Conservation (phyloP, 805 yeast genomes). For the Metschnikowia anglica region DNA sequence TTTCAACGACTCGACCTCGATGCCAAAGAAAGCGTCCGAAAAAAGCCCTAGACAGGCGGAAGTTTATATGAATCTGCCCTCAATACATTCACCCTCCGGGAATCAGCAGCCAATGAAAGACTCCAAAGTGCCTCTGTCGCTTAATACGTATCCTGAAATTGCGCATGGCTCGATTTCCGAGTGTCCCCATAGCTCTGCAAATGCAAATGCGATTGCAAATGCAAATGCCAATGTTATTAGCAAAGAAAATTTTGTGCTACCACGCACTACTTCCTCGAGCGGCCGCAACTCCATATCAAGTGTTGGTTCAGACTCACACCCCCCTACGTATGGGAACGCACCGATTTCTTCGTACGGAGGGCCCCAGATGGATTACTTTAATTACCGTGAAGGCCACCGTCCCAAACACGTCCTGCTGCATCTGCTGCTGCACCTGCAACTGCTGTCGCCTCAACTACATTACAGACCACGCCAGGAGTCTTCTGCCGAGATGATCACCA, state of each 20-base stretch:
- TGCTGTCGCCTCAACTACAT: constrained; percentile 12
- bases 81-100: too few relatives aligned
- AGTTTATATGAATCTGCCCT: constrained; percentile 2
- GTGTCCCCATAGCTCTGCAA: background rate
- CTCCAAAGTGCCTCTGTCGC: background rate
- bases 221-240: background rate
- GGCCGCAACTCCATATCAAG: constrained; percentile 8
- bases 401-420: constrained; percentile 7
- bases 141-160: constrained; percentile 2
- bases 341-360: background rate
- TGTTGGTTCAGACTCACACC: constrained; percentile 8
- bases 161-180: background rate
- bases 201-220: background rate
- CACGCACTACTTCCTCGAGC: constrained; percentile 5
- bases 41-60: constrained; percentile 14
- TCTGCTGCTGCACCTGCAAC: constrained; percentile 11
- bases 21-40: constrained; percentile 4
- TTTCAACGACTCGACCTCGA: background rate
- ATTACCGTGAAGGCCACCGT: constrained; percentile 10
- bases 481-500: constrained; percentile 4
- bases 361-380: constrained; percentile 12
- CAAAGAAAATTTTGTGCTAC: background rate
- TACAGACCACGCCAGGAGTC: constrained; percentile 9
- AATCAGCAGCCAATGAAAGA: constrained; percentile 1
- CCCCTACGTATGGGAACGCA: background rate